phyloP scores from a whole-genome alignment of 495 filamentous ascomycete genomes.

The Penicillium atrosanguineum region DNA sequence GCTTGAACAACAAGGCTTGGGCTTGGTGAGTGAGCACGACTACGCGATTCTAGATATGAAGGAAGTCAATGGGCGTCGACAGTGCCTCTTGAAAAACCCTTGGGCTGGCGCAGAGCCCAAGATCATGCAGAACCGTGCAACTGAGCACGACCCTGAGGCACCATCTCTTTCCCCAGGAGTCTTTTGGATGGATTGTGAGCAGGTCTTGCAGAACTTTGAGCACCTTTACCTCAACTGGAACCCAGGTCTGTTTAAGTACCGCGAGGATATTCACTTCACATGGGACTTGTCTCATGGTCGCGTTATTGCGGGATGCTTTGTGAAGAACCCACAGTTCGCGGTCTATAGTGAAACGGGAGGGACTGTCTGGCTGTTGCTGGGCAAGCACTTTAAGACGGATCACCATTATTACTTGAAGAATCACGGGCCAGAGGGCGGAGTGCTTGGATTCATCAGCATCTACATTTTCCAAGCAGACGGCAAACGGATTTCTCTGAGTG shows the following conservation, averaged over 20 bases:
- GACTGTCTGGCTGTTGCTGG: constrained; percentile 79
- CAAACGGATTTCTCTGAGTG: constrained; percentile 68
- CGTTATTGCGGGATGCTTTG: constrained; percentile 60
- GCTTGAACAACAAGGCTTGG: constrained; percentile 73
- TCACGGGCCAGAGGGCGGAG: constrained; percentile 28
- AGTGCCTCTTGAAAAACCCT: constrained; percentile 89
- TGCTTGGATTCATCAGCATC: constrained; percentile 76
- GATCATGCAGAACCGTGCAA: constrained; percentile 9
- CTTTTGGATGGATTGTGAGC: constrained; percentile 89
- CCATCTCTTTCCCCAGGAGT: constrained; percentile 56
- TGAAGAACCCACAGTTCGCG: constrained; percentile 79
- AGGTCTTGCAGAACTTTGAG: constrained; percentile 85
- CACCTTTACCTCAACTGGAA: constrained; percentile 98
- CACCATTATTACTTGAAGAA: constrained; percentile 18
- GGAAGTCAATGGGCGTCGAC: constrained; percentile 57
- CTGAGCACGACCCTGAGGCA: constrained; percentile 5
- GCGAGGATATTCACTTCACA: constrained; percentile 84
- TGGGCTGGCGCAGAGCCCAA: constrained; percentile 72
- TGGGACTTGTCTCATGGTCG: constrained; percentile 71
- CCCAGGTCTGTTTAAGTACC: constrained; percentile 72
- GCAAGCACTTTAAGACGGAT: constrained; percentile 67
- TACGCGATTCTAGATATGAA: constrained; percentile 87
- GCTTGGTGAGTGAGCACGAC: constrained; percentile 85
- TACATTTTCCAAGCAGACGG: constrained; percentile 75
- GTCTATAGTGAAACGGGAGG: constrained; percentile 56